Percentiles rank a stretch among this genome's conserved stretches.
Evolutionary conservation across 202 grass and related monocot genomes (phyloP).

Genomic region (Digitaria exilis): DNA sequence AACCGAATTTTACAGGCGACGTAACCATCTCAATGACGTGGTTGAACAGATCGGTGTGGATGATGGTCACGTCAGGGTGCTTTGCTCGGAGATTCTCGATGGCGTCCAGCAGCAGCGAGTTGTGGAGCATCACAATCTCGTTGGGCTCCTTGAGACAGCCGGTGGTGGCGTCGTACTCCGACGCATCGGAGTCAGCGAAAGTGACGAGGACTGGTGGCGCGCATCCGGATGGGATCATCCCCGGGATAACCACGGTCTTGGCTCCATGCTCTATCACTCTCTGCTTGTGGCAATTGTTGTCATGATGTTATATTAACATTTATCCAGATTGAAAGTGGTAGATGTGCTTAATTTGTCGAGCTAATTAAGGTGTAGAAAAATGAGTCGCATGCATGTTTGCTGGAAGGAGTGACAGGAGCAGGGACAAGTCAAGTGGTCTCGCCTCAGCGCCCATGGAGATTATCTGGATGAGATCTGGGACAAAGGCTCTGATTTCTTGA

Average conservation of each 20-base stretch:
- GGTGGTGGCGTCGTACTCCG: conserved; percentile 40
- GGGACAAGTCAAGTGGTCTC: background rate
- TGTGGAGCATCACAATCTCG: conserved; percentile 44
- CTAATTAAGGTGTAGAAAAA: background rate
- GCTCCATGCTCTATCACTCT: conserved; percentile 53
- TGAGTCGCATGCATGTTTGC: background rate
- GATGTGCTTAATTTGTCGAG: background rate
- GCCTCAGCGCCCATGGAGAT: conserved; percentile 60
- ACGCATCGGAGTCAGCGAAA: conserved; percentile 5
- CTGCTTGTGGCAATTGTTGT: background rate
- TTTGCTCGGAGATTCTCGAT: conserved; percentile 33
- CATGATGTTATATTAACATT: background rate
- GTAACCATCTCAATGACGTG: conserved; percentile 44
- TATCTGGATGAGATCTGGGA: conserved; percentile 45
- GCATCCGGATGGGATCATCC: conserved; percentile 55
- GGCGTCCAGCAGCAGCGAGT: conserved; percentile 40
- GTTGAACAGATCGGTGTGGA: conserved; percentile 50
- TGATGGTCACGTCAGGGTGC: conserved; percentile 45
- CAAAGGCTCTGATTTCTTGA: conserved; percentile 42
- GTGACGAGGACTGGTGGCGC: conserved; percentile 24
- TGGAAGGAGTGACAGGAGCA: background rate
- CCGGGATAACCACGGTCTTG: conserved; percentile 51
- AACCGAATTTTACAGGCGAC: conserved; percentile 31
- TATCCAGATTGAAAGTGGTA: background rate
- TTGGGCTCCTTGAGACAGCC: conserved; percentile 54